Evolutionary conservation across 2,329 filamentous ascomycete genomes (phyloP), one percentile per base, ranked within the genome.

Genomic region (Leptographium lundbergii): DNA sequence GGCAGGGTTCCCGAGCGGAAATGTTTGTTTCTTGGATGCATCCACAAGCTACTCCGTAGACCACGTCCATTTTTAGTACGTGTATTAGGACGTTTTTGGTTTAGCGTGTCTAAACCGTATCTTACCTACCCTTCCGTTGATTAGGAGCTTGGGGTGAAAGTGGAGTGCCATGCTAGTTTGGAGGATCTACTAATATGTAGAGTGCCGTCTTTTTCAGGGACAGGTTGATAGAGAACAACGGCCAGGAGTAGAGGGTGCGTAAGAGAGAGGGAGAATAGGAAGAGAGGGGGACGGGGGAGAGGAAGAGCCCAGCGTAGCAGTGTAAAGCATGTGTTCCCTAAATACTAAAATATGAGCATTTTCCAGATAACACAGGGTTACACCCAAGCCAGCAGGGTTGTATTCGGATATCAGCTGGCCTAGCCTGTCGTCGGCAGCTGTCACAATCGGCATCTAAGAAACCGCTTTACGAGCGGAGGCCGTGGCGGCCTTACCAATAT

Each of bases 101-200:
- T 13, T n/a, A 42, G 29, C 34, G 4, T 29, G 27, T 7, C 27
- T 29, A 29, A 4, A 29, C n/a, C n/a, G n/a, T n/a, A n/a, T n/a
- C n/a, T 10, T 27, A 54, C 45, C 36, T 60, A 76, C 75, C 68
- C 76, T 69, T 65, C 77, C 75, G 65, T 80, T 77, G 67, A 80
- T 79, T 64, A 78, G 77, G 58, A 80, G 69, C 22, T 72, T 70
- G 29, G 69, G 70, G 61, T 74, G 56, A 27, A 68, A 58, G 1
- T 57, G 53, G 54, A 42, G 22, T 17, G 36, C 55, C 61, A 62
- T 62, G 27, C 24, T 60, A 42, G n/a, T 13, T 13, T 6, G 13
- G 39, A 42, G 13, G 39, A 42, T 36, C 34, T 36, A 32, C 5
- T 32, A n/a, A n/a, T n/a, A n/a, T n/a, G n/a, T n/a, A n/a, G n/a